Evolutionary conservation across 2,329 filamentous ascomycete genomes (phyloP).

Genomic region (Cercospora sp.): DNA sequence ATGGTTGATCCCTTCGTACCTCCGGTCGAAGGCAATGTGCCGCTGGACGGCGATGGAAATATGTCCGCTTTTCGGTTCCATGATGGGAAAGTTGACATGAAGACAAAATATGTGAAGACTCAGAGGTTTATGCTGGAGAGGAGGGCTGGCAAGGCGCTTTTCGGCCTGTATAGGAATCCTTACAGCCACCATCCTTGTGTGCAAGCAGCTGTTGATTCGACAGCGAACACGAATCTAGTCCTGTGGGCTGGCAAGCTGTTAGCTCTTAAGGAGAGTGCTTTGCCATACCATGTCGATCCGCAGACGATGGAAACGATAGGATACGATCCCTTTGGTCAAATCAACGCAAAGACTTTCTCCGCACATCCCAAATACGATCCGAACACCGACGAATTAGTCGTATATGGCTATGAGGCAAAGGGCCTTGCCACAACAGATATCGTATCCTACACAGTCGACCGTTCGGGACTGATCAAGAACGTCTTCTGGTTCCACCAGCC

Average conservation of each 20-base stretch:
- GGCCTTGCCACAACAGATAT: constrained; percentile 41
- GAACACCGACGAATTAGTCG: constrained; percentile 45
- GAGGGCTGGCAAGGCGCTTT: constrained; percentile 45
- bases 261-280: constrained; percentile 53
- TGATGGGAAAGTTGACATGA: constrained; percentile 47
- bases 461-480: constrained; percentile 42
- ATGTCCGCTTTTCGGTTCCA: constrained; percentile 48
- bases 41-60: constrained; percentile 50
- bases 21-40: constrained; percentile 59
- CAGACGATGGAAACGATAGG: constrained; percentile 45
- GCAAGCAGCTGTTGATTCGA: constrained; percentile 50
- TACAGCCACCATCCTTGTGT: constrained; percentile 48
- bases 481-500: constrained; percentile 46
- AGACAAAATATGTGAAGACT: constrained; percentile 47
- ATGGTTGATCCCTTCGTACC: constrained; percentile 58
- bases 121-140: constrained; percentile 46
- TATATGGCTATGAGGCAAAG: constrained; percentile 47
- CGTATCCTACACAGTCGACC: constrained; percentile 45
- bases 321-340: constrained; percentile 45
- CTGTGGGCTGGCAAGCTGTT: constrained; percentile 59
- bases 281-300: constrained; percentile 46
- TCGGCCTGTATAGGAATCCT: constrained; percentile 60
- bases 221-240: constrained; percentile 61
- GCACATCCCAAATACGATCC: constrained; percentile 51
- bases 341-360: constrained; percentile 45